Evolutionary conservation across 495 filamentous ascomycete species (phyloP), one percentile per base, ranked within the genome.

Genomic region (Penicillium canariense): DNA sequence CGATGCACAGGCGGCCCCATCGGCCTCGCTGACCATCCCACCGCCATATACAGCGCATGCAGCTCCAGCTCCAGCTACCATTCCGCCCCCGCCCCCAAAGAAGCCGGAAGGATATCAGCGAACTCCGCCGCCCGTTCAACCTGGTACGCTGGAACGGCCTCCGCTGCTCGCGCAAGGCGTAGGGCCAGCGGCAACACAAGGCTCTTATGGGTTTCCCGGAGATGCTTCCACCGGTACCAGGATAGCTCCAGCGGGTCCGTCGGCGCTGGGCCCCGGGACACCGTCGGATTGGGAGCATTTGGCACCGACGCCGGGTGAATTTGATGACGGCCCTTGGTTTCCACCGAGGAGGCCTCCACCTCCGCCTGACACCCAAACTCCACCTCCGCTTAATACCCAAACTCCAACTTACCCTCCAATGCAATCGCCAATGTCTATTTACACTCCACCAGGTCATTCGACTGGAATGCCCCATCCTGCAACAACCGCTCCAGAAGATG

Each of bases 281-380:
- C 82, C 81, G 1, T 83, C 81, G n/a, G 82, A 82, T 52, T 84
- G 81, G 82, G 82, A 84, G 49, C 76, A 82, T 59, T 74, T 84
- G 54, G 67, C 67, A 10, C 67, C 67, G n/a, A 59, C 55, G 7
- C 61, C 63, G 6, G 71, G 60, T 25, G 60, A 72, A 17, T 56
- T 71, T 36, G 69, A 76, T 46, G 70, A 73, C 55, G 52, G 54
- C n/a, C 51, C 56, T 10, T 60, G 58, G 48, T 72, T 70, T 31
- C 61, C 54, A 23, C 51, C 64, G 0, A 70, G 58, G 43, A 45
- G 48, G 11, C 55, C 59, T 5, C 22, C 56, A 31, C 52, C 50
- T 11, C 57, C 25, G n/a, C 35, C 46, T 22, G 26, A 23, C 5
- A 11, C 27, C 2, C 11, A 48, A 22, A 17, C 22, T 26, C n/a